Evolutionary conservation across 345 rosid genomes (phyloP).

Genomic region (Brassica nigra): DNA sequence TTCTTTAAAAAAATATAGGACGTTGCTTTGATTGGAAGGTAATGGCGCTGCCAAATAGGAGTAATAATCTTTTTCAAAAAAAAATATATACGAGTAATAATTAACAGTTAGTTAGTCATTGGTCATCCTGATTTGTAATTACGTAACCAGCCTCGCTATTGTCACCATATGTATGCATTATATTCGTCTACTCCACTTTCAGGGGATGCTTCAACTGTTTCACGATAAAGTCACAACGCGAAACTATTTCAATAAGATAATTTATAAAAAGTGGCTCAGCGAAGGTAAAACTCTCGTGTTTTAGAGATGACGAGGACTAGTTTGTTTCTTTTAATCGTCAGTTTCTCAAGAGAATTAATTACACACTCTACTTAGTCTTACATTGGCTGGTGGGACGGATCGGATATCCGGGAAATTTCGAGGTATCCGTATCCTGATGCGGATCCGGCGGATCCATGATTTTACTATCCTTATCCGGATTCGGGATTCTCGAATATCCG

Average conservation of each 20-base stretch:
- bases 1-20: not conserved
- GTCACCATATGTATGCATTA: not conserved
- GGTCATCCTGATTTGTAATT: not conserved
- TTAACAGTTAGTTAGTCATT: constrained; percentile 15
- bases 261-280: not conserved
- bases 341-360: not conserved
- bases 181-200: constrained; percentile 2
- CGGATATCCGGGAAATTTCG: too few species aligned
- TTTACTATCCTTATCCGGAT: too few species aligned
- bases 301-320: constrained; percentile 31
- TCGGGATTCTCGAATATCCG: too few species aligned
- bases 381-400: too few species aligned
- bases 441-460: too few species aligned
- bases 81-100: not conserved
- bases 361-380: not conserved
- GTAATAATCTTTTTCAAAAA: not conserved
- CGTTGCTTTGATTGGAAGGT: constrained; percentile 22
- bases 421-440: too few species aligned
- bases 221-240: constrained; percentile 23
- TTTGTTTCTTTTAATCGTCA: constrained; percentile 15
- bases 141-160: constrained; percentile 11
- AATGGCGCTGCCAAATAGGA: constrained; percentile 19
- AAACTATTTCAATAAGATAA: not conserved
- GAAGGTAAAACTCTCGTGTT: constrained; percentile 29
- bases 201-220: constrained; percentile 35